Percentiles rank a stretch among this genome's conserved stretches.
phyloP scores from a whole-genome alignment of 345 rosid genomes.

The Sisymbrium irio region DNA sequence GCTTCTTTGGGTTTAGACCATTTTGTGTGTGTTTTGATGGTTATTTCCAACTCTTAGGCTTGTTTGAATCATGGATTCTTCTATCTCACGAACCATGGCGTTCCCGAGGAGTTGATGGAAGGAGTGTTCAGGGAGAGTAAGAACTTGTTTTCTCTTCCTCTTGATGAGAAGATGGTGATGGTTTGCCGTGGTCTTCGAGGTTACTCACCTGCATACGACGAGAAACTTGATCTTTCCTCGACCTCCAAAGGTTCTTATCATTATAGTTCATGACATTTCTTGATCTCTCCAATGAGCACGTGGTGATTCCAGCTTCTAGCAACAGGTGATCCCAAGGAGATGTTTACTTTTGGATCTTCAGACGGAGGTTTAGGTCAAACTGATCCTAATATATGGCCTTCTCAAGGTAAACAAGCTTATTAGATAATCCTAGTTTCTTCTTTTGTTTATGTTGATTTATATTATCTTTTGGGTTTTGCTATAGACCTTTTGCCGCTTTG shows the following conservation, averaged over 20 bases:
- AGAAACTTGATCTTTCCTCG: conserved; percentile 33
- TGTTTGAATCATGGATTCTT: conserved; percentile 79
- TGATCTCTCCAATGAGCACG: neutral
- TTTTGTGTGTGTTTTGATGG: neutral
- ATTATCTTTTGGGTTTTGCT: conserved; percentile 25
- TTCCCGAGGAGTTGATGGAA: conserved; percentile 49
- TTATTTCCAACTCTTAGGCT: conserved; percentile 44
- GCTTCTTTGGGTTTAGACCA: neutral
- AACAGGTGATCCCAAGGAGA: conserved; percentile 74
- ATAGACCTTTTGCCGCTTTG: conserved; percentile 67
- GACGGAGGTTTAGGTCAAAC: conserved; percentile 29
- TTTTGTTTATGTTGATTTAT: neutral
- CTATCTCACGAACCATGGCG: conserved; percentile 80
- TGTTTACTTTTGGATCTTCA: conserved; percentile 65
- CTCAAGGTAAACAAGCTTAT: conserved; percentile 42
- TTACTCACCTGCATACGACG: conserved; percentile 55
- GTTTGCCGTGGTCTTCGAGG: conserved; percentile 51
- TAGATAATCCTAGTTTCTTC: neutral
- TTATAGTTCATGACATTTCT: neutral
- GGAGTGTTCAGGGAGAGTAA: conserved; percentile 51
- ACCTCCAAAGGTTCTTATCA: conserved; percentile 11
- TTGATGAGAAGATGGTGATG: conserved; percentile 56
- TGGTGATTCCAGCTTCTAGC: neutral
- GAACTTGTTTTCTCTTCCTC: conserved; percentile 66
- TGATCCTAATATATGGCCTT: conserved; percentile 70